Conservation (phyloP, 2,329 filamentous ascomycete species). For the Fusarium multiceps region DNA sequence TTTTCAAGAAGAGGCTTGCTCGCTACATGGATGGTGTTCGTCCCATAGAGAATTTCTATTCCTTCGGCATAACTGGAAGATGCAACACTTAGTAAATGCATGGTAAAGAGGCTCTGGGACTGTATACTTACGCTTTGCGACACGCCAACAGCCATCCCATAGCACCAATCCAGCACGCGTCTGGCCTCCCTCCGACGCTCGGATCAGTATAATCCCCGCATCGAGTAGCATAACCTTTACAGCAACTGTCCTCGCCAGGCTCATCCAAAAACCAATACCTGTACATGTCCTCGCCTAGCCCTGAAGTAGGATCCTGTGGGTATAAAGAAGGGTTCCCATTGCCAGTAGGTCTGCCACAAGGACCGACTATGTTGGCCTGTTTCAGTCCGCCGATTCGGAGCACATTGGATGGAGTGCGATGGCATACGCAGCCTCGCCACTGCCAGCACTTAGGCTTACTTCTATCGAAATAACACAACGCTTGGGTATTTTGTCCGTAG, state of each 20-base stretch:
- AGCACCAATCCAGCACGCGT: not conserved
- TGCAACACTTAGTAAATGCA: accelerated
- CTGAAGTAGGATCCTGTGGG: not conserved
- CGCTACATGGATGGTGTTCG: not conserved
- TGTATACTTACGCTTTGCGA: not conserved
- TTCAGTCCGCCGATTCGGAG: not conserved
- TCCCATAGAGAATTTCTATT: accelerated
- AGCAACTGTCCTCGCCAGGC: not conserved
- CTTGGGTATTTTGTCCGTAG: too few species aligned
- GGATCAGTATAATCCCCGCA: not conserved
- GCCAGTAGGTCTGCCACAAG: not conserved
- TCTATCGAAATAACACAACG: too few species aligned
- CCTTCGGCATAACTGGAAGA: not conserved
- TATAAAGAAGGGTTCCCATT: not conserved
- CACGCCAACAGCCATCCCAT: not conserved
- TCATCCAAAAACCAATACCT: not conserved
- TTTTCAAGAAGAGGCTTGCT: too few species aligned
- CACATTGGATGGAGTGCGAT: too few species aligned
- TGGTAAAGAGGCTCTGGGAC: accelerated
- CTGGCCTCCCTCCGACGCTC: accelerated
- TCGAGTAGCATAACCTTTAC: not conserved
- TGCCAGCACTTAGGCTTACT: too few species aligned
- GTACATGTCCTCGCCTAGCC: not conserved
- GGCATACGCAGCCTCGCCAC: too few species aligned
- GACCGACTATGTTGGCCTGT: not conserved